phyloP scores from a whole-genome alignment of 2,329 filamentous ascomycete genomes.

The Didymella pomorum region DNA sequence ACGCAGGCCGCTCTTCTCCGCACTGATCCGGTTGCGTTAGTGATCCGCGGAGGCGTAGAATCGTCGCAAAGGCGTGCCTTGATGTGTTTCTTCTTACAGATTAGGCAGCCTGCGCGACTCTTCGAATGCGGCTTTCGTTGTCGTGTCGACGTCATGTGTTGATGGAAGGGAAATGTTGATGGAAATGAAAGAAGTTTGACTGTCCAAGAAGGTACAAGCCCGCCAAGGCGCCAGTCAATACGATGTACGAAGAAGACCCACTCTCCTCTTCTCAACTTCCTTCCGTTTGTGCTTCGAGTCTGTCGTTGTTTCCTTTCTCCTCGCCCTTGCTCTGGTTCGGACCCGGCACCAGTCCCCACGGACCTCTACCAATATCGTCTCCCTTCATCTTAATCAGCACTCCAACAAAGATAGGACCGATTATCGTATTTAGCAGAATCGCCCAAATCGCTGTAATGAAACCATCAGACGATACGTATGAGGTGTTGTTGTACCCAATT shows the following conservation, averaged over 20 bases:
- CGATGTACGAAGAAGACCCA: background rate
- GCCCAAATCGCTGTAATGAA: conserved; percentile 40
- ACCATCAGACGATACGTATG: conserved; percentile 33
- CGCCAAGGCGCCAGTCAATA: background rate
- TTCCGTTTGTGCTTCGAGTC: background rate
- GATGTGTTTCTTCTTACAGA: background rate
- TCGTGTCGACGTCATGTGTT: background rate
- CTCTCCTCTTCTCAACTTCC: background rate
- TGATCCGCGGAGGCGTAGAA: background rate
- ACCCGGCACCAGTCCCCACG: conserved; percentile 22
- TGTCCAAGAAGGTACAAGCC: background rate
- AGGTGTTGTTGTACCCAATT: conserved; percentile 40
- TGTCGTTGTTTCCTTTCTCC: background rate
- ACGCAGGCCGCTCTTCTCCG: background rate
- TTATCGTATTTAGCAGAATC: conserved; percentile 35
- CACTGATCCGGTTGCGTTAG: background rate
- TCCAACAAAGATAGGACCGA: conserved; percentile 35
- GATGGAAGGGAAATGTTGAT: background rate
- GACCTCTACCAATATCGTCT: conserved; percentile 16
- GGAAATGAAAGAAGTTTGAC: background rate
- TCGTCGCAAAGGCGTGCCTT: background rate
- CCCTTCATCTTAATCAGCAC: conserved; percentile 34
- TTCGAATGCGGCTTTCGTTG: background rate
- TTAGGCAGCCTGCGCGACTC: background rate
- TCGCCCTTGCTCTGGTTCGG: conserved; percentile 4